Conservation (phyloP, 2,329 filamentous ascomycete genomes). For the Penicillium sp. region DNA sequence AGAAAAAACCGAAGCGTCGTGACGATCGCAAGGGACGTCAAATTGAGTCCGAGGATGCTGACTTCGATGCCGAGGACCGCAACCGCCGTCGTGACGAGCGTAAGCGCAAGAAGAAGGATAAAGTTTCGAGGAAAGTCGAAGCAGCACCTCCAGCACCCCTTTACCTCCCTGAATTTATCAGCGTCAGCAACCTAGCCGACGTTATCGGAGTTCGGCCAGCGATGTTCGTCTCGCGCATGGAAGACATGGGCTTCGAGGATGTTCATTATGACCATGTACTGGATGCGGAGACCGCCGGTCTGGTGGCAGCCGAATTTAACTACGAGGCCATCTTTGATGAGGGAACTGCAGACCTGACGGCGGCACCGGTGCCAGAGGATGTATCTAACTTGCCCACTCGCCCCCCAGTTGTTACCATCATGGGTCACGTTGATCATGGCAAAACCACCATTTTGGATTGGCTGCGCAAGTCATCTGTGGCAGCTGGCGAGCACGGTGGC, state of each 20-base stretch:
- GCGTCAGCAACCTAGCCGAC: constrained; percentile 74
- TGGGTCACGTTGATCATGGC: constrained; percentile 98
- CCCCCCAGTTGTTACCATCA: constrained; percentile 95
- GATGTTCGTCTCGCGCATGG: constrained; percentile 71
- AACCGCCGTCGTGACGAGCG: constrained; percentile 33
- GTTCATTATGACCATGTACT: constrained; percentile 79
- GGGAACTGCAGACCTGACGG: constrained; percentile 67
- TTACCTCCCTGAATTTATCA: constrained; percentile 86
- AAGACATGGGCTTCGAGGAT: constrained; percentile 85
- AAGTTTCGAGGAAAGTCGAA: constrained; percentile 38
- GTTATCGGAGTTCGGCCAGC: constrained; percentile 69
- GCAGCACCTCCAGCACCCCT: constrained; percentile 58
- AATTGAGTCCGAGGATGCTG: constrained; percentile 30
- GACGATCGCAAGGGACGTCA: constrained; percentile 24
- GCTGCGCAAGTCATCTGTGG: constrained; percentile 87
- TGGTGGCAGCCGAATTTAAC: constrained; percentile 90
- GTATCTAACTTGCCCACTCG: constrained; percentile 66
- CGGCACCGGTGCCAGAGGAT: constrained; percentile 68
- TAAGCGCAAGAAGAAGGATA: constrained; percentile 41
- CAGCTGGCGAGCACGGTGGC: constrained; percentile 86
- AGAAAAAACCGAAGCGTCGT: constrained; percentile 24
- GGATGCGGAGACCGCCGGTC: constrained; percentile 82
- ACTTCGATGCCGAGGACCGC: constrained; percentile 37
- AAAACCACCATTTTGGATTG: constrained; percentile 96
- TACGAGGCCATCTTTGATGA: constrained; percentile 76